Conservation (phyloP, 1,284 basidiomycete genomes). For the Entoloma clypeatum region DNA sequence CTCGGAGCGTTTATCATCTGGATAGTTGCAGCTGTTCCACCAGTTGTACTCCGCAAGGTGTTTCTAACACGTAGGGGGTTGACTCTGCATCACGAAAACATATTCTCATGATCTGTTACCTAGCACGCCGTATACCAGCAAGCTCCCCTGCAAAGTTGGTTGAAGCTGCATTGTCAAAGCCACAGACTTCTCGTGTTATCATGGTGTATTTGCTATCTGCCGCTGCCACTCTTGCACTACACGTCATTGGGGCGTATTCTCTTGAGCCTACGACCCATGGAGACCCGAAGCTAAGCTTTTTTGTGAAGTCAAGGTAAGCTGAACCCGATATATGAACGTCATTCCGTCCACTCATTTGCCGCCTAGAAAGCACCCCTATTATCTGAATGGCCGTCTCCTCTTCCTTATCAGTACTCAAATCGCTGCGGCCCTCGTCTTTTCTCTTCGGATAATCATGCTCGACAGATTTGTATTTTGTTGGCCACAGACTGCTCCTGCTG, state of each 20-base stretch:
- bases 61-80: conserved; percentile 49
- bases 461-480: conserved; percentile 57
- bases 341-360: not conserved
- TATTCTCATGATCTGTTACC: not conserved
- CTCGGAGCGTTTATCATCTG: conserved; percentile 29
- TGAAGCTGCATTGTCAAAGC: conserved; percentile 42
- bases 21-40: conserved; percentile 40
- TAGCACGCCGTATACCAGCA: conserved; percentile 45
- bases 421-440: conserved; percentile 41
- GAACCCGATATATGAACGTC: not conserved
- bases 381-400: conserved; percentile 61
- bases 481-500: conserved; percentile 23
- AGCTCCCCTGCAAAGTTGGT: conserved; percentile 51
- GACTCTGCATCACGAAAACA: not conserved
- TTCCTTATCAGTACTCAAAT: conserved; percentile 55
- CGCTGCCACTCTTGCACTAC: conserved; percentile 35
- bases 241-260: conserved; percentile 36
- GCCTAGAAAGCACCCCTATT: conserved; percentile 63
- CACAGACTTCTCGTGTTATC: conserved; percentile 40
- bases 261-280: conserved; percentile 27
- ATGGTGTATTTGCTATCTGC: conserved; percentile 44
- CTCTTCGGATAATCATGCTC: conserved; percentile 51
- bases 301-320: conserved; percentile 62
- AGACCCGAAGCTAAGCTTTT: conserved; percentile 45
- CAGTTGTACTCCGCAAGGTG: conserved; percentile 50